phyloP scores from a whole-genome alignment of 805 yeast species.

The Maudiozyma barnettii region DNA sequence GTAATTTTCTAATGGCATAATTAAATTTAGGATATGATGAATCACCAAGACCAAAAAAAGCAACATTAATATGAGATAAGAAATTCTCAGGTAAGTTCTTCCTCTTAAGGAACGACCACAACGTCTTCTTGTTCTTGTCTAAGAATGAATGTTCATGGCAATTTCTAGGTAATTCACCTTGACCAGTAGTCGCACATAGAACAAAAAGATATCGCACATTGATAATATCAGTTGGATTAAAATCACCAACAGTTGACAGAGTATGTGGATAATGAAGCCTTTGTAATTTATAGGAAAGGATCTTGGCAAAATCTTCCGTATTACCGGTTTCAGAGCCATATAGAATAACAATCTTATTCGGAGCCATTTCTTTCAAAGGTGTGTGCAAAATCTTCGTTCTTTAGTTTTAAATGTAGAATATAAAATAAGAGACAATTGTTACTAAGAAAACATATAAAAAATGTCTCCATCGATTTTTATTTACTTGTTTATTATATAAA shows the following conservation, averaged over 20 bases:
- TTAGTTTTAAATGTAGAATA: too few species aligned
- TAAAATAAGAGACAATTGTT: too few species aligned
- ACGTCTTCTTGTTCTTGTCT: conserved; percentile 16
- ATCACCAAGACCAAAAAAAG: conserved; percentile 89
- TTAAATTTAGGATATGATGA: conserved; percentile 84
- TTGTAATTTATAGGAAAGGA: conserved; percentile 46
- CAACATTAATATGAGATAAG: conserved; percentile 50
- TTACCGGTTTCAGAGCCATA: conserved; percentile 94
- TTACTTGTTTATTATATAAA: background rate
- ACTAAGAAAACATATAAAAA: too few species aligned
- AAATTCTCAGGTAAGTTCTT: conserved; percentile 54
- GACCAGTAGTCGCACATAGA: conserved; percentile 87
- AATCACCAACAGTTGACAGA: conserved; percentile 49
- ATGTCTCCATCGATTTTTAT: too few species aligned
- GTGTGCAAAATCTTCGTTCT: too few species aligned
- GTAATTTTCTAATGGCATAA: conserved; percentile 78
- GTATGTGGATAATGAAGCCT: conserved; percentile 42
- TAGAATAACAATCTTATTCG: conserved; percentile 43
- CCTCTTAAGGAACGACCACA: conserved; percentile 67
- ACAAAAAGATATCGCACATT: conserved; percentile 33
- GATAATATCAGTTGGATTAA: conserved; percentile 45
- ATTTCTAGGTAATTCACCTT: conserved; percentile 84
- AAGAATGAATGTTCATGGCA: conserved; percentile 35
- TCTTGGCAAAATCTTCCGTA: conserved; percentile 72
- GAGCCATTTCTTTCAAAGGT: conserved; percentile 6